Conservation (phyloP, 2,329 filamentous ascomycete genomes). For the Colletotrichum tanaceti region DNA sequence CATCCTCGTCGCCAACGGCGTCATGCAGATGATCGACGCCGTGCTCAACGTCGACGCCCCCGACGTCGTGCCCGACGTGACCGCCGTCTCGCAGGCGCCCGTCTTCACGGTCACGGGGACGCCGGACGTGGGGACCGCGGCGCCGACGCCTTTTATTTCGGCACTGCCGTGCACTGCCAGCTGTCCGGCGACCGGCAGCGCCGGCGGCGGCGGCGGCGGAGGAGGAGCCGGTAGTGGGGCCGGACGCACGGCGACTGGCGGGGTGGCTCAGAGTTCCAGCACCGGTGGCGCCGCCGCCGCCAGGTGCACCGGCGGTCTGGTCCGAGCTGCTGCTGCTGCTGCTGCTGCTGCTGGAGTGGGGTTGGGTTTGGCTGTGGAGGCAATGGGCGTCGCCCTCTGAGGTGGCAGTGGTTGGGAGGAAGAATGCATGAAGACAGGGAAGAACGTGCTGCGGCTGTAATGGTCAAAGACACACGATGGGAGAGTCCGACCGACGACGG, state of each 20-base stretch:
- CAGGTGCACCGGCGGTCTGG: constrained; percentile 20
- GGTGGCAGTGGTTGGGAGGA: neutral
- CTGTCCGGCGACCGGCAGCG: constrained; percentile 52
- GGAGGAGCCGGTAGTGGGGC: constrained; percentile 13
- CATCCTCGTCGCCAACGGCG: constrained; percentile 68
- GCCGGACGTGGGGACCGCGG: constrained; percentile 43
- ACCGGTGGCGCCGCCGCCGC: constrained; percentile 33
- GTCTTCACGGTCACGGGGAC: constrained; percentile 34
- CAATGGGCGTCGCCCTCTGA: constrained; percentile 30
- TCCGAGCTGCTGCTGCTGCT: constrained; percentile 11
- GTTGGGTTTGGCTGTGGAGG: constrained; percentile 30
- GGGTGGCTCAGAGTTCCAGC: constrained; percentile 24
- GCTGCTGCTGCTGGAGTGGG: too few species aligned
- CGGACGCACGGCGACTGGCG: constrained; percentile 21
- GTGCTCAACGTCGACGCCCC: constrained; percentile 54
- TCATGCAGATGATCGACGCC: constrained; percentile 68
- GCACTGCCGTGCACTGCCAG: constrained; percentile 56
- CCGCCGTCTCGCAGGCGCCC: constrained; percentile 52
- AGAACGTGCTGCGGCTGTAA: neutral
- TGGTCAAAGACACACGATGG: neutral
- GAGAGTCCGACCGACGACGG: constrained; percentile 18
- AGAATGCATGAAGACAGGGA: constrained; percentile 15
- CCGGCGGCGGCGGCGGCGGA: constrained; percentile 4
- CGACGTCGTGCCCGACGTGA: constrained; percentile 48
- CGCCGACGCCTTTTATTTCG: constrained; percentile 55